Evolutionary conservation across 169 alveolate genomes (phyloP).

Genomic region (Amoebophrya sp.): DNA sequence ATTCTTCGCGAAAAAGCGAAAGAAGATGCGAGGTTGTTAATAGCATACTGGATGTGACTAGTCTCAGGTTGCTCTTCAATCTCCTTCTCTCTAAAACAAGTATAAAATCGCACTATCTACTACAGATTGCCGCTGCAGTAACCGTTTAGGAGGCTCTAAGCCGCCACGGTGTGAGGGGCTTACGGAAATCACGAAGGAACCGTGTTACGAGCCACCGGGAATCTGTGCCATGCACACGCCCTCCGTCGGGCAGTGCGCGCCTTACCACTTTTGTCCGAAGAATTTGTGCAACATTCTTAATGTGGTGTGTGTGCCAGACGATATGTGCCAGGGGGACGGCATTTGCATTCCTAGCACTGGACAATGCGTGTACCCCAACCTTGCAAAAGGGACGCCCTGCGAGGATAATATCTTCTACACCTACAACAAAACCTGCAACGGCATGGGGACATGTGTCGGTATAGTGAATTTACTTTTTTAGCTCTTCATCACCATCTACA

Average conservation of each 20-base stretch:
- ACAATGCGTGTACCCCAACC: background rate
- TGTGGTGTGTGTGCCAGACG: background rate
- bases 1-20: too few species aligned
- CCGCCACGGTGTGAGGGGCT: background rate
- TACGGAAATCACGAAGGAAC: background rate
- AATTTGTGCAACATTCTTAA: background rate
- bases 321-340: background rate
- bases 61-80: too few species aligned
- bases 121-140: background rate
- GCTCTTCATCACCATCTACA: too few species aligned
- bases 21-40: too few species aligned
- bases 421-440: conserved; percentile 16
- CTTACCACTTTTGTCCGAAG: background rate
- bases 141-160: background rate
- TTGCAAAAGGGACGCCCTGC: background rate
- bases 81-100: too few species aligned
- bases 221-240: background rate
- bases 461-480: background rate
- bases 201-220: background rate
- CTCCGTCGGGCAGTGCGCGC: background rate
- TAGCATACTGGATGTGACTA: too few species aligned
- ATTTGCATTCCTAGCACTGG: background rate
- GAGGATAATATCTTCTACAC: background rate
- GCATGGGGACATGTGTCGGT: background rate
- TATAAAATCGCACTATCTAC: too few species aligned